phyloP scores from a whole-genome alignment of 306 rosid species.

The Citrullus colocynthis region DNA sequence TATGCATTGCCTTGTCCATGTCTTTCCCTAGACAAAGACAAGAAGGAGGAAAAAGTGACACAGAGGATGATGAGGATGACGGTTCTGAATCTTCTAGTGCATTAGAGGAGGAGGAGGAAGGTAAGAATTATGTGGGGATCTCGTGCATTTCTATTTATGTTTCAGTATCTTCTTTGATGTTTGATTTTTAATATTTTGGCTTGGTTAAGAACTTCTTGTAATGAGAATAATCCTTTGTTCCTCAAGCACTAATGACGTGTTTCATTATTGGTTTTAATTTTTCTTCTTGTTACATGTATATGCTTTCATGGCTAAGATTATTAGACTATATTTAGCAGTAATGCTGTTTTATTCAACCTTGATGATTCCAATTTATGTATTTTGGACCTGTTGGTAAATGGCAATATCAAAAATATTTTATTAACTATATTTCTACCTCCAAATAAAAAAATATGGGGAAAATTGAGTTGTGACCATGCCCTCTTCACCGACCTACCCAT shows the following conservation, averaged over 20 bases:
- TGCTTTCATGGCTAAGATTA: not conserved
- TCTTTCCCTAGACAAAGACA: constrained; percentile 34
- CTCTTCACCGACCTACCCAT: not conserved
- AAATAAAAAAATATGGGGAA: not conserved
- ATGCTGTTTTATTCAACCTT: not conserved
- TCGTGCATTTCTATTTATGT: not conserved
- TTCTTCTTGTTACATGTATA: not conserved
- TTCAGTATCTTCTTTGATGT: not conserved
- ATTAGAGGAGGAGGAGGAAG: constrained; percentile 28
- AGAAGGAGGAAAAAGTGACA: constrained; percentile 30
- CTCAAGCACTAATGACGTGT: not conserved
- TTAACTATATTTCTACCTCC: not conserved
- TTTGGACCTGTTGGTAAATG: not conserved
- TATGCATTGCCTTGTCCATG: not conserved
- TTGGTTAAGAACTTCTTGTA: not conserved
- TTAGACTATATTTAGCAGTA: not conserved
- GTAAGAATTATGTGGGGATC: constrained; percentile 20
- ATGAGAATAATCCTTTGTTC: not conserved
- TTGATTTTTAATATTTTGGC: not conserved
- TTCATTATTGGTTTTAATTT: not conserved
- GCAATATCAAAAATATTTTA: not conserved
- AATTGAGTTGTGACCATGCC: not conserved
- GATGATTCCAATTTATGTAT: not conserved
- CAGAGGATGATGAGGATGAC: constrained; percentile 22
- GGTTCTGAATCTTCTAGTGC: constrained; percentile 22